phyloP scores from a whole-genome alignment of 2,329 filamentous ascomycete genomes.

The Monilinia polystroma region DNA sequence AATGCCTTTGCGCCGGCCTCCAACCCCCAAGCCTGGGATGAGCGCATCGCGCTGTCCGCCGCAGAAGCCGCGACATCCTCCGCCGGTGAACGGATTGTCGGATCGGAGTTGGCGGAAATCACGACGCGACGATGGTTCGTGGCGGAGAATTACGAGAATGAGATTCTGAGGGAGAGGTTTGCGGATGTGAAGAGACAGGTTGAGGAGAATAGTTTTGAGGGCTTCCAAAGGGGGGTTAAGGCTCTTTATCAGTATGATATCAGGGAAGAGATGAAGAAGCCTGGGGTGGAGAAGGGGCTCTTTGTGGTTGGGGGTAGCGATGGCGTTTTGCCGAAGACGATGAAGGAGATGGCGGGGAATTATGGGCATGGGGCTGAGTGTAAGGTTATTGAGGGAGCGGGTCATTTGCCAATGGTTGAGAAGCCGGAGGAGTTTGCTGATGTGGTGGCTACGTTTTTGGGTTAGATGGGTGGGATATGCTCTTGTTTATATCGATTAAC shows the following conservation, averaged over 20 bases:
- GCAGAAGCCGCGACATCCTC: slow-evolving; percentile 45
- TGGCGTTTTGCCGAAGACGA: slow-evolving; percentile 72
- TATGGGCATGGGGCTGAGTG: slow-evolving; percentile 60
- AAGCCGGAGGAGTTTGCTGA: slow-evolving; percentile 66
- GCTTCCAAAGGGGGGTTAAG: slow-evolving; percentile 66
- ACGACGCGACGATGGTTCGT: slow-evolving; percentile 79
- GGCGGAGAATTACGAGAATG: slow-evolving; percentile 54
- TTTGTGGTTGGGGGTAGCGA: slow-evolving; percentile 74
- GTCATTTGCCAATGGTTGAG: slow-evolving; percentile 85
- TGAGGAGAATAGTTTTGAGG: slow-evolving; percentile 64
- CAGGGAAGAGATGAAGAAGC: slow-evolving; percentile 51
- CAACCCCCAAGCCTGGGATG: slow-evolving; percentile 77
- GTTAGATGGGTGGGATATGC: background rate
- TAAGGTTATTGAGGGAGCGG: slow-evolving; percentile 65
- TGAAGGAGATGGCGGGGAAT: slow-evolving; percentile 67
- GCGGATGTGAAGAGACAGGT: slow-evolving; percentile 68
- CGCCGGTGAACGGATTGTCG: slow-evolving; percentile 54
- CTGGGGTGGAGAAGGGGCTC: slow-evolving; percentile 55
- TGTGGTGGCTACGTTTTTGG: slow-evolving; percentile 58
- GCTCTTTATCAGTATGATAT: slow-evolving; percentile 73
- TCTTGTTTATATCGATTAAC: background rate
- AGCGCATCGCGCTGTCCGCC: slow-evolving; percentile 69
- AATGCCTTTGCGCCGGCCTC: slow-evolving; percentile 69
- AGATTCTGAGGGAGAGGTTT: slow-evolving; percentile 48
- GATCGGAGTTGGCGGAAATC: slow-evolving; percentile 61